A percentile compares a stretch with the other conserved stretches of the same genome.
These are phyloP conservation scores for Alternaria hordeiaustralica DNA, from an alignment of 2,329 filamentous ascomycete genomes.

Conservation along the genomic window DNA sequence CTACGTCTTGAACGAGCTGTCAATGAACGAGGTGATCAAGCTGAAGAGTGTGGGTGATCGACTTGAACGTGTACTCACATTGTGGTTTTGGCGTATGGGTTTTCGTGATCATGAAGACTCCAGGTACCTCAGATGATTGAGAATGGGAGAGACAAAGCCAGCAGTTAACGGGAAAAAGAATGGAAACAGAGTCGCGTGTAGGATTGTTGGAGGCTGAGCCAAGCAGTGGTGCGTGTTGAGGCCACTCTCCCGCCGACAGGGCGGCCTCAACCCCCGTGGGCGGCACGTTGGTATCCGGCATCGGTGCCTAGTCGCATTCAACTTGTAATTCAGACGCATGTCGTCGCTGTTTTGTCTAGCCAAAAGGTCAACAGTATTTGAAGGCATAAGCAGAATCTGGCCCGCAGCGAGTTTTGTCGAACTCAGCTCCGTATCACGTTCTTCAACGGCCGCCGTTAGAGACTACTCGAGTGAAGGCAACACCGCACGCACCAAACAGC, in stretches of 20 bases:
- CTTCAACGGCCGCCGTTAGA: too few species aligned
- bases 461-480: background rate
- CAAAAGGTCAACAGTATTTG: too few species aligned
- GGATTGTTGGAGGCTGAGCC: background rate
- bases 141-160: background rate
- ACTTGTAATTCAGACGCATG: too few species aligned
- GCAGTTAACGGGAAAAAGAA: background rate
- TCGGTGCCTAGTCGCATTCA: background rate
- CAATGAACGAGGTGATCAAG: background rate
- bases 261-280: background rate
- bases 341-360: background rate
- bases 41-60: background rate
- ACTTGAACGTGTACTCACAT: background rate
- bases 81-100: background rate
- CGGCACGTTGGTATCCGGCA: background rate
- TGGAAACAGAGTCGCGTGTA: background rate
- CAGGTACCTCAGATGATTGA: background rate
- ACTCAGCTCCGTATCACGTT: background rate
- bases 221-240: background rate
- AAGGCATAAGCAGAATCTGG: background rate
- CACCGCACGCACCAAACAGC: background rate
- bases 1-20: too few species aligned
- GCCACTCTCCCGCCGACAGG: background rate
- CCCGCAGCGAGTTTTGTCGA: background rate
- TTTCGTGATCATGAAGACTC: background rate